Conservation (phyloP, 441 rosid species). For the Arabidopsis lyrata region DNA sequence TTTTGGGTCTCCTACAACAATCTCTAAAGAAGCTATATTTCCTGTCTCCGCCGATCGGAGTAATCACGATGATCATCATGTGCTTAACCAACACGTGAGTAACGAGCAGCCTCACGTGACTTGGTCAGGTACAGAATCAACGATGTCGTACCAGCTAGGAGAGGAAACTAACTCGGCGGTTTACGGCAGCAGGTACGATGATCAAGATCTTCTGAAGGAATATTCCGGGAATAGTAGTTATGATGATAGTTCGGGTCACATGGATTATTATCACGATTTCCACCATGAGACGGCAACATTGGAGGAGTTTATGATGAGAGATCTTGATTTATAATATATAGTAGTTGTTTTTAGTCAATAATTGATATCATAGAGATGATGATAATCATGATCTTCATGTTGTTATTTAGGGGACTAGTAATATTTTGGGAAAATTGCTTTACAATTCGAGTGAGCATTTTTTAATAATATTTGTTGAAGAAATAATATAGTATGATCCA, state of each 20-base stretch:
- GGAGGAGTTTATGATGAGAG: conserved; percentile 47
- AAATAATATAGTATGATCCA: background rate
- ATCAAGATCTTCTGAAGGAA: conserved; percentile 34
- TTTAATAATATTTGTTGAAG: conserved; percentile 23
- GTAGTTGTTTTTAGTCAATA: conserved; percentile 24
- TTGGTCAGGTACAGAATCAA: conserved; percentile 31
- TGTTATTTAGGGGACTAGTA: conserved; percentile 19
- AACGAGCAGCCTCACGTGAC: conserved; percentile 36
- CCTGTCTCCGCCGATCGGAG: conserved; percentile 13
- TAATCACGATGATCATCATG: conserved; percentile 23
- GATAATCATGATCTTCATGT: conserved; percentile 7
- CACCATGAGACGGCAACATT: conserved; percentile 26
- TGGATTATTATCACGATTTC: conserved; percentile 35
- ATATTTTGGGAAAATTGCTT: conserved; percentile 24
- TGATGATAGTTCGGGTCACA: conserved; percentile 26
- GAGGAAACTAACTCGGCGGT: conserved; percentile 28
- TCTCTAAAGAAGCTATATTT: conserved; percentile 39
- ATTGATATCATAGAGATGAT: conserved; percentile 15
- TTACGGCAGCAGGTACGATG: conserved; percentile 1
- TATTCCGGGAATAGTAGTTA: conserved; percentile 33
- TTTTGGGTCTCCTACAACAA: conserved; percentile 38
- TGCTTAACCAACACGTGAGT: conserved; percentile 32
- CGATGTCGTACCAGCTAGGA: conserved; percentile 25
- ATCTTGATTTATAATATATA: conserved; percentile 41
- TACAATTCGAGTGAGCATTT: conserved; percentile 25